Conservation (phyloP, 257 asterid species). For the Capsicum chinense region DNA sequence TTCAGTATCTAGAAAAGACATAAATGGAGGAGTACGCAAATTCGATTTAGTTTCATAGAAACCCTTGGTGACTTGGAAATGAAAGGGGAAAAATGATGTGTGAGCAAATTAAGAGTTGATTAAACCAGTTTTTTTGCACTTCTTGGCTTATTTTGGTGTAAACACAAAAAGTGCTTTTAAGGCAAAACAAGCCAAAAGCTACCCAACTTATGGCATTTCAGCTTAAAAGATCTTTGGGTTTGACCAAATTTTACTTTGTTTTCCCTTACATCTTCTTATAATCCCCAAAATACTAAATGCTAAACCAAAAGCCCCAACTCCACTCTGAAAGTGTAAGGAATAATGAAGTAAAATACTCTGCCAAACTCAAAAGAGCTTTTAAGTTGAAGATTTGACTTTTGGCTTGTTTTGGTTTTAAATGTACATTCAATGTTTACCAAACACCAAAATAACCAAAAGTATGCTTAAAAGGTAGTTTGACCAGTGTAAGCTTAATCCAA, state of each 20-base stretch:
- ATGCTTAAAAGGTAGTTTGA: background rate
- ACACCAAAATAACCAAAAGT: background rate
- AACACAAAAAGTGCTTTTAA: background rate
- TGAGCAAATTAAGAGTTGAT: background rate
- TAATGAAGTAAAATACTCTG: background rate
- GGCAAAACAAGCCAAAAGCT: background rate
- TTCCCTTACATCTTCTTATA: background rate
- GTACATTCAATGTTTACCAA: background rate
- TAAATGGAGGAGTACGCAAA: background rate
- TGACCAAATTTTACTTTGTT: background rate
- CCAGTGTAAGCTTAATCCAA: background rate
- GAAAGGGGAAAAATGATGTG: background rate
- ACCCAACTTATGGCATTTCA: background rate
- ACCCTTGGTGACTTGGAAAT: background rate
- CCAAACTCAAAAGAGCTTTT: background rate
- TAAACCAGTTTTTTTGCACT: background rate
- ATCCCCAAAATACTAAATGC: background rate
- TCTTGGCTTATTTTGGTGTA: background rate
- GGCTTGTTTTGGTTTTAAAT: background rate
- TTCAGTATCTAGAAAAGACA: background rate
- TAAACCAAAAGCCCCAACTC: background rate
- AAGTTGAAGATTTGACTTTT: background rate
- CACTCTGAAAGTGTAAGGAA: background rate
- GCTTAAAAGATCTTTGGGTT: background rate
- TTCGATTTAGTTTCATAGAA: background rate